Conservation (phyloP, 176 grass and related monocot genomes). For the Zizania latifolia region DNA sequence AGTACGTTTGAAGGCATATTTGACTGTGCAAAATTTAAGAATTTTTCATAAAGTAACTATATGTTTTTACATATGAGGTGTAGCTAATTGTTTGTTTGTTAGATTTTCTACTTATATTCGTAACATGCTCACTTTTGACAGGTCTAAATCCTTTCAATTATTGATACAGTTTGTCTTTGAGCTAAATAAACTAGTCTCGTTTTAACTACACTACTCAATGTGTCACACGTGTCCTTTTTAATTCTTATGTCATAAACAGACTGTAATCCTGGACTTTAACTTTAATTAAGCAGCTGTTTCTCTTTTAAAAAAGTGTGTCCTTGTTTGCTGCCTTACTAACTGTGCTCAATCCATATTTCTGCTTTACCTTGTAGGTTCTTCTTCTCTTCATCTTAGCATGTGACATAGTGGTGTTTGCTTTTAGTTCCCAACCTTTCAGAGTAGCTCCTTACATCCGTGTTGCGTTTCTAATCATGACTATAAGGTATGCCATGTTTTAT, state of each 20-base stretch:
- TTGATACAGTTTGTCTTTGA: constrained; percentile 4
- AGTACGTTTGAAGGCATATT: neutral
- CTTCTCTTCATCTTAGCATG: constrained; percentile 84
- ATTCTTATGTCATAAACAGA: neutral
- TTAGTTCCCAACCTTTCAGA: constrained; percentile 71
- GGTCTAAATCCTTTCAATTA: neutral
- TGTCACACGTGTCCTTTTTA: neutral
- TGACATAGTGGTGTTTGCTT: constrained; percentile 65
- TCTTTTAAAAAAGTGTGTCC: neutral
- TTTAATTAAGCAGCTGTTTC: neutral
- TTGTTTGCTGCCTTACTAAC: neutral
- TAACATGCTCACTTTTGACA: neutral
- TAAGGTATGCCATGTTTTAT: constrained; percentile 57
- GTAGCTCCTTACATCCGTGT: constrained; percentile 84
- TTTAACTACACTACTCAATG: constrained; percentile 4
- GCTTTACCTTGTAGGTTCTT: constrained; percentile 58
- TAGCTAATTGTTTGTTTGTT: neutral
- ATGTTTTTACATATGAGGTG: neutral
- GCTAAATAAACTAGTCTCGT: neutral
- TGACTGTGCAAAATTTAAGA: neutral
- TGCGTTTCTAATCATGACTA: constrained; percentile 66
- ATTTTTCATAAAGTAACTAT: neutral
- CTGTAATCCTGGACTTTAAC: neutral
- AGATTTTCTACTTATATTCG: constrained; percentile 11
- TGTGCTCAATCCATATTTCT: constrained; percentile 23